phyloP scores from a whole-genome alignment of 2,329 filamentous ascomycete species.

The Monilinia laxa region DNA sequence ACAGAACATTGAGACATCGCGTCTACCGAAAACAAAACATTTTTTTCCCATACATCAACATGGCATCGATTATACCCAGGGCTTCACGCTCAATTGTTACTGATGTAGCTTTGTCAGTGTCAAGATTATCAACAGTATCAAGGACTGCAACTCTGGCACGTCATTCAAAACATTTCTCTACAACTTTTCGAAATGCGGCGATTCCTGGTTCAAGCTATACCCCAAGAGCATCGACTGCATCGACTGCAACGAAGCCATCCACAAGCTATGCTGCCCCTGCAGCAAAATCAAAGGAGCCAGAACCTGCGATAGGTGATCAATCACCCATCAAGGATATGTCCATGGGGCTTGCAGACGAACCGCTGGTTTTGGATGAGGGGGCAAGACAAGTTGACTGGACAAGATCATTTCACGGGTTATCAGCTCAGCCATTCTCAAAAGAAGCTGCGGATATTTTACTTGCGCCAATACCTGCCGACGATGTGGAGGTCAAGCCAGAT shows the following conservation, averaged over 20 bases:
- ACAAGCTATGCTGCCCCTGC: conserved; percentile 11
- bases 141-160: neutral
- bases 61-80: conserved; percentile 24
- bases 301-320: conserved; percentile 54
- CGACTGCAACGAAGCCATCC: conserved; percentile 19
- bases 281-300: conserved; percentile 44
- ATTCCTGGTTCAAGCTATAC: conserved; percentile 34
- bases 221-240: conserved; percentile 28
- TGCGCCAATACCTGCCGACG: conserved; percentile 63
- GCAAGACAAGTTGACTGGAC: conserved; percentile 68
- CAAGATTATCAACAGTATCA: conserved; percentile 7
- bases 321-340: conserved; percentile 45
- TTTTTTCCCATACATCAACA: conserved; percentile 18
- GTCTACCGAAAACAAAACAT: conserved; percentile 9
- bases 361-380: conserved; percentile 48
- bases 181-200: conserved; percentile 30
- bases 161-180: conserved; percentile 32
- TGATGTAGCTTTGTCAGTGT: conserved; percentile 25
- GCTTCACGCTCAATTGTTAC: conserved; percentile 32
- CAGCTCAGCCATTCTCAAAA: conserved; percentile 60
- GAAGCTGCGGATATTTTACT: conserved; percentile 62
- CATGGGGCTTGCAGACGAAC: conserved; percentile 52
- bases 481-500: conserved; percentile 97
- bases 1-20: conserved; percentile 22
- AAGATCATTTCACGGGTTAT: conserved; percentile 68